Conservation (phyloP, 305 asterid species). For the Plantago rigida region DNA sequence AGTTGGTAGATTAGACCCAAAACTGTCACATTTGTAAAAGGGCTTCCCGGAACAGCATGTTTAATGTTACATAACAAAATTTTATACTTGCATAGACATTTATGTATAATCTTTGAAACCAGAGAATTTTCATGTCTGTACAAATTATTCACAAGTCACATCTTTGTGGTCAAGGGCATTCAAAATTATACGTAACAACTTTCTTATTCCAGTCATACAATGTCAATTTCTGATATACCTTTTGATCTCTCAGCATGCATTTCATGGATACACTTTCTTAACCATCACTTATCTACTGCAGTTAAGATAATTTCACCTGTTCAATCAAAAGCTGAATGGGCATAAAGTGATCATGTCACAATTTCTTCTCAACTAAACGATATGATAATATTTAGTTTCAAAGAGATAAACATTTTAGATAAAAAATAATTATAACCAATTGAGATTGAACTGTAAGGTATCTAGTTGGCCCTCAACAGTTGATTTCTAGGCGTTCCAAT, state of each 20-base stretch:
- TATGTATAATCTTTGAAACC: not conserved
- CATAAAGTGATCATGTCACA: too few species aligned
- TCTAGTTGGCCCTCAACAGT: not conserved
- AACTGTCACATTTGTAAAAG: not conserved
- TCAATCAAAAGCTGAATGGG: too few species aligned
- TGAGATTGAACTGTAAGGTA: slow-evolving; percentile 11
- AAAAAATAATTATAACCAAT: slow-evolving; percentile 7
- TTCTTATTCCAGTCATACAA: too few species aligned
- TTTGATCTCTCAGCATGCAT: too few species aligned
- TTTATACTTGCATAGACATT: slow-evolving; percentile 1
- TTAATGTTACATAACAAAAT: slow-evolving; percentile 2
- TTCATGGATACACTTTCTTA: too few species aligned
- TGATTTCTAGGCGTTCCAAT: not conserved
- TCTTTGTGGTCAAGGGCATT: not conserved
- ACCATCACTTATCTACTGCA: too few species aligned
- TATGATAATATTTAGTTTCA: slow-evolving; percentile 5
- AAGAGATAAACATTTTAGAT: slow-evolving; percentile 8
- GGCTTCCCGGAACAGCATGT: not conserved
- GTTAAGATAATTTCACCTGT: too few species aligned
- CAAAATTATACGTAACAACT: too few species aligned
- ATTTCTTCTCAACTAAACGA: not conserved
- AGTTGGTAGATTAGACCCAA: too few species aligned
- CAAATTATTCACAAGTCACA: not conserved
- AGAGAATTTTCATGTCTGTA: not conserved
- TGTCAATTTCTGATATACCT: too few species aligned